These are phyloP conservation scores for Ogataea thermomethanolica DNA, from an alignment of 805 yeast genomes.

Conservation along the genomic window DNA sequence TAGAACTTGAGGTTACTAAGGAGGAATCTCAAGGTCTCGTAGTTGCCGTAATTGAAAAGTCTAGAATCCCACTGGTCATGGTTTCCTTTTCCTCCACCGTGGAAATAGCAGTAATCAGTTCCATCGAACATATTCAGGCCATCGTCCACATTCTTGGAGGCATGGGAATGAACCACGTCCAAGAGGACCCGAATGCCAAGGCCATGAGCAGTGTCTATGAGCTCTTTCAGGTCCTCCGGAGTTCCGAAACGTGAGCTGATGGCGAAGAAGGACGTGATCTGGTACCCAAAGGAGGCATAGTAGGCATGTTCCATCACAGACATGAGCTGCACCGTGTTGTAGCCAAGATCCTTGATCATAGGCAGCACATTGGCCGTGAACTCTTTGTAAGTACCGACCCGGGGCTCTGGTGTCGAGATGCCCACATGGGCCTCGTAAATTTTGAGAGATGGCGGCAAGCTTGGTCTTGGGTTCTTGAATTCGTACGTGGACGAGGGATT, in stretches of 20 bases:
- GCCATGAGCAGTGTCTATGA: constrained; percentile 88
- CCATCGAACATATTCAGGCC: constrained; percentile 94
- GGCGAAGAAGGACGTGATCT: constrained; percentile 90
- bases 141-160: constrained; percentile 90
- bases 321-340: constrained; percentile 93
- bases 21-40: constrained; percentile 85
- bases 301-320: constrained; percentile 99
- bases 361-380: constrained; percentile 81
- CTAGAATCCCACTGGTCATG: constrained; percentile 98
- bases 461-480: constrained; percentile 67
- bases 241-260: constrained; percentile 87
- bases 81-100: constrained; percentile 76
- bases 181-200: constrained; percentile 81
- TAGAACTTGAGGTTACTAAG: constrained; percentile 81
- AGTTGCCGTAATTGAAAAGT: constrained; percentile 84
- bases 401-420: constrained; percentile 86
- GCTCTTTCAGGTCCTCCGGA: constrained; percentile 89
- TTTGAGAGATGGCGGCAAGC: constrained; percentile 50
- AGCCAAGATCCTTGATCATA: constrained; percentile 78
- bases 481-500: constrained; percentile 59
- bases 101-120: constrained; percentile 92
- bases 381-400: constrained; percentile 79
- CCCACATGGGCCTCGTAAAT: constrained; percentile 97
- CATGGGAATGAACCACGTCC: constrained; percentile 95
- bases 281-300: constrained; percentile 98